Conservation (phyloP, 257 asterid genomes). For the Ilex asprella region DNA sequence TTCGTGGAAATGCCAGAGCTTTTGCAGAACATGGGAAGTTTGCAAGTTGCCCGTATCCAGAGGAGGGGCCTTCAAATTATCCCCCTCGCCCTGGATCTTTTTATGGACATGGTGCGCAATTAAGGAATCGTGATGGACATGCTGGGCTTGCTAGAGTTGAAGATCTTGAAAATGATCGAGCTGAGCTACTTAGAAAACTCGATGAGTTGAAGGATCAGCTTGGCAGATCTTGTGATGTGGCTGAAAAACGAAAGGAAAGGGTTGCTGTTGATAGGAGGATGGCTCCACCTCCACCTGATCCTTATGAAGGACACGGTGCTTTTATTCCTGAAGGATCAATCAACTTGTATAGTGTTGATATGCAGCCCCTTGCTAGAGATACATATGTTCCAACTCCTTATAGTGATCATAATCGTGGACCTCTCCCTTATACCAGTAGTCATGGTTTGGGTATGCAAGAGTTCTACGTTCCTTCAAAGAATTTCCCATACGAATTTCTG, state of each 20-base stretch:
- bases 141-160: constrained; percentile 46
- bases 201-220: constrained; percentile 74
- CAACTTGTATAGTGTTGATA: constrained; percentile 30
- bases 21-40: constrained; percentile 33
- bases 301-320: constrained; percentile 35
- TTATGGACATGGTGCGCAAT: constrained; percentile 39
- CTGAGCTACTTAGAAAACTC: constrained; percentile 70
- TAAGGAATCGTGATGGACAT: constrained; percentile 34
- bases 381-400: constrained; percentile 27
- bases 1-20: constrained; percentile 24
- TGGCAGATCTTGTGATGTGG: constrained; percentile 51
- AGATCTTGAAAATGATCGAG: constrained; percentile 61
- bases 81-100: constrained; percentile 29
- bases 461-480: constrained; percentile 33
- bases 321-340: constrained; percentile 36
- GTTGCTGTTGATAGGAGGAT: constrained; percentile 25
- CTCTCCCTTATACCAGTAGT: constrained; percentile 32
- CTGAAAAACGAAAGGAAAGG: constrained; percentile 46
- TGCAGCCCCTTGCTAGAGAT: constrained; percentile 34
- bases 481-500: constrained; percentile 31
- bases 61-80: constrained; percentile 53
- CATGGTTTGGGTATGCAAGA: constrained; percentile 37
- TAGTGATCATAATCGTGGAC: constrained; percentile 27
- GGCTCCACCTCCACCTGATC: constrained; percentile 37
- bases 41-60: constrained; percentile 31